A percentile compares a stretch with the other conserved stretches of the same genome.
phyloP scores from a whole-genome alignment of 2,329 filamentous ascomycete genomes.

The Talaromyces sp. region DNA sequence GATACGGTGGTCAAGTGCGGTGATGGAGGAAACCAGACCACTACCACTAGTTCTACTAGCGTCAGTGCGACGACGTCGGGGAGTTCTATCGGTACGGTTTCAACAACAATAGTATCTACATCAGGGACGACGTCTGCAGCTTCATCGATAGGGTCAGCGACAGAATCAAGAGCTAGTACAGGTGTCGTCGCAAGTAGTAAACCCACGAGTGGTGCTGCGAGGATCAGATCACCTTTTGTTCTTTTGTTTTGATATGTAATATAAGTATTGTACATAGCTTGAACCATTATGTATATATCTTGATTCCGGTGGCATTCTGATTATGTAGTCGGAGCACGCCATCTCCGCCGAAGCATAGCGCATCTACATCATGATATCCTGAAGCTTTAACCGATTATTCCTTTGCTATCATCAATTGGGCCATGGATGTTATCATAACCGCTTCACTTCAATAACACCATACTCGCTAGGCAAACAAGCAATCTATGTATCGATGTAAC shows the following conservation, averaged over 20 bases:
- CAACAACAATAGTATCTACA: not conserved
- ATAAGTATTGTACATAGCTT: not conserved
- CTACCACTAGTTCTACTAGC: conserved; percentile 21
- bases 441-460: not conserved
- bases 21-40: conserved; percentile 21
- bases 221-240: conserved; percentile 19
- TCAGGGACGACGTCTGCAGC: not conserved
- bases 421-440: not conserved
- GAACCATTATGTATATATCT: not conserved
- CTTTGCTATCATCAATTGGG: not conserved
- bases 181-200: conserved; percentile 19
- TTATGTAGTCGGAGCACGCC: not conserved
- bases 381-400: not conserved
- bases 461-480: not conserved
- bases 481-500: not conserved
- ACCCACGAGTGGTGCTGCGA: conserved; percentile 25
- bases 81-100: not conserved
- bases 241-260: not conserved
- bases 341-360: not conserved
- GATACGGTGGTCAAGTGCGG: conserved; percentile 25
- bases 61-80: conserved; percentile 10
- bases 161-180: conserved; percentile 5
- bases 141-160: conserved; percentile 9
- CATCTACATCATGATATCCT: not conserved
- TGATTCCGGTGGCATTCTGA: not conserved